Base-by-base conservation (phyloP, 805 yeast species). In the Hanseniaspora mollemarum region DNA sequence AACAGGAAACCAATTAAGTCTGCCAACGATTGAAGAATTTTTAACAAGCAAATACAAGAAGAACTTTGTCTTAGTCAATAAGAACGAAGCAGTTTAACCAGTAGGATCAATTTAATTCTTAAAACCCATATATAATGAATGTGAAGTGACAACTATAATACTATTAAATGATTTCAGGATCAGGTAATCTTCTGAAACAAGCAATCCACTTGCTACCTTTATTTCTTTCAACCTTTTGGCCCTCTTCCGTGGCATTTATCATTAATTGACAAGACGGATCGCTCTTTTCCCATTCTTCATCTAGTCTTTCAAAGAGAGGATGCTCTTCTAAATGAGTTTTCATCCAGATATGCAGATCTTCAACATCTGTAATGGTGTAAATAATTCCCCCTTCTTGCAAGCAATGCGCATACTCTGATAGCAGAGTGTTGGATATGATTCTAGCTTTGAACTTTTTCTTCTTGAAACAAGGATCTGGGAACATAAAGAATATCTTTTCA, bases 381-480 rank as follows among this genome's bases (percentile, higher is more conserved):
- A 90, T 67, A 10, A 87, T 71, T 9, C 98, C 98, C 33, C 87
- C 92, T 54, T 85, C 94, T 58, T 72, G 77, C 58, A 92, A 71
- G 6, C 83, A 92, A 62, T 78, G 92, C 2, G 98, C 97, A 63
- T 92, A 92, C 66, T 92, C 98, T 26, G 90, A 76, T 51, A 87
- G 71, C 54, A 92, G 70, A 2, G 97, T 90, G 57, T 80, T 81
- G 50, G 98, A 88, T 57, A 92, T 77, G 61, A 92, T 92, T 70
- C 98, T 76, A 6, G 96, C 96, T 73, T 92, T 92, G 68, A 92
- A 98, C 64, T 92, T 92, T 62, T 97, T 75, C 67, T 87, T 94
- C 65, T 92, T 92, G 73, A 92, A 92, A 66, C 92, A 98, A 7
- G 98, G 98, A 67, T 92, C 98, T n/a, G 98, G 98, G 75, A 92